Percentiles rank a stretch among this genome's conserved stretches.
Conservation (phyloP, 2,329 filamentous ascomycete species). For the Ilyonectria sp. region DNA sequence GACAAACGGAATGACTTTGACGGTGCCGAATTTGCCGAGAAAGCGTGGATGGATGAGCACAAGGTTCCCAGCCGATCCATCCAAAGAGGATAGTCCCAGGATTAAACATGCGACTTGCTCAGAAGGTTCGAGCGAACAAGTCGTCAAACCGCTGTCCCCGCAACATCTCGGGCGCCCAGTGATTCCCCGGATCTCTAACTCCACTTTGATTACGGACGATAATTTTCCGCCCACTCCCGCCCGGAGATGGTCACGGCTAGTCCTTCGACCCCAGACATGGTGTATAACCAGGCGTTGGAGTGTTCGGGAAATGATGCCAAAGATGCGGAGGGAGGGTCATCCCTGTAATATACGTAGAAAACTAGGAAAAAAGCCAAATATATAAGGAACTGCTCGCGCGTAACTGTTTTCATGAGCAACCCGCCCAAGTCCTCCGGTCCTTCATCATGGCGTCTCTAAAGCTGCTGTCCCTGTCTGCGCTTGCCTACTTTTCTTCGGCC, state of each 20-base stretch:
- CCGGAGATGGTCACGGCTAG: neutral
- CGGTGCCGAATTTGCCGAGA: conserved; percentile 1
- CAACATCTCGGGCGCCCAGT: conserved; percentile 7
- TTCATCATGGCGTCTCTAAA: conserved; percentile 20
- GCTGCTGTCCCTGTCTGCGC: conserved; percentile 18
- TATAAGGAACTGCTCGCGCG: conserved; percentile 9
- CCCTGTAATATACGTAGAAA: neutral
- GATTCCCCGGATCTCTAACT: conserved; percentile 21
- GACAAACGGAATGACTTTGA: neutral
- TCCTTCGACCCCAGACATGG: conserved; percentile 7
- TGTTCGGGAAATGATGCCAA: neutral
- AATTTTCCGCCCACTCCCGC: conserved; percentile 21
- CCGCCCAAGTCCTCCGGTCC: neutral
- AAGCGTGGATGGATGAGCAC: neutral
- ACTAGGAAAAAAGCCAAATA: neutral
- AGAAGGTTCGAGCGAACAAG: neutral
- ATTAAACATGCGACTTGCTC: conserved; percentile 10
- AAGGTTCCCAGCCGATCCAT: neutral
- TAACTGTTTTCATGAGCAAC: neutral
- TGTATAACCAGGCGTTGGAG: neutral
- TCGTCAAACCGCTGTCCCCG: conserved; percentile 10
- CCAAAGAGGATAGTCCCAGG: neutral
- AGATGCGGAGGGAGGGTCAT: neutral
- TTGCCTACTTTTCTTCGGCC: conserved; percentile 20
- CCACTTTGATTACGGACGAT: conserved; percentile 21